These are phyloP conservation scores for Tetraselmis striata DNA, from an alignment of 139 green algal species.

Conservation along the genomic window DNA sequence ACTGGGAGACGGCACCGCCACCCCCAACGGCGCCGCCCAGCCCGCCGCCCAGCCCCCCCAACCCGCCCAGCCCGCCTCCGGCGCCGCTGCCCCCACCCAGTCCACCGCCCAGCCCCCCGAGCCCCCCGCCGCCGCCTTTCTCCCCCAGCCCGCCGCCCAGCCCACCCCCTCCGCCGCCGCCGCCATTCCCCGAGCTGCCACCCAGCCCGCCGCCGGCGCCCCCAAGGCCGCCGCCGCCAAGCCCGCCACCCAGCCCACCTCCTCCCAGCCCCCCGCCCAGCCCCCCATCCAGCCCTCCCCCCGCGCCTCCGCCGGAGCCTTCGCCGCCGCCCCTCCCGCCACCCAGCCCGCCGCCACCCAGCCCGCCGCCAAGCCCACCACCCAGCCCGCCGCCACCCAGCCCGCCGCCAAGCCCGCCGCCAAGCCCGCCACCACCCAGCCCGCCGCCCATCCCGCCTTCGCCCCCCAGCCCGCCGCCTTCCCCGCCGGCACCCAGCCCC, in stretches of 20 bases:
- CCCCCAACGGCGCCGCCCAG: background rate
- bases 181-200: background rate
- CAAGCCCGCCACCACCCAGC: background rate
- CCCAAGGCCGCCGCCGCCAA: background rate
- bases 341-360: background rate
- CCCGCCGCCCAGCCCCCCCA: no score
- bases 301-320: no score
- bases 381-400: background rate
- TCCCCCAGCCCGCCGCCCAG: no score
- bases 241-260: background rate
- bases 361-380: no score
- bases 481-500: no score
- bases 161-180: background rate
- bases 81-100: background rate
- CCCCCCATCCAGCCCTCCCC: background rate
- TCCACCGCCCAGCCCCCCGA: background rate
- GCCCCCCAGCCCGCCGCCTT: no score
- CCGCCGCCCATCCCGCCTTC: background rate
- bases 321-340: no score
- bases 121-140: background rate
- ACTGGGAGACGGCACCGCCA: background rate
- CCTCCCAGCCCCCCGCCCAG: background rate
- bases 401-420: background rate
- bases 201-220: background rate
- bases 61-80: background rate